Conservation (phyloP, 2,329 filamentous ascomycete genomes). For the Dothideomycetes sp. region DNA sequence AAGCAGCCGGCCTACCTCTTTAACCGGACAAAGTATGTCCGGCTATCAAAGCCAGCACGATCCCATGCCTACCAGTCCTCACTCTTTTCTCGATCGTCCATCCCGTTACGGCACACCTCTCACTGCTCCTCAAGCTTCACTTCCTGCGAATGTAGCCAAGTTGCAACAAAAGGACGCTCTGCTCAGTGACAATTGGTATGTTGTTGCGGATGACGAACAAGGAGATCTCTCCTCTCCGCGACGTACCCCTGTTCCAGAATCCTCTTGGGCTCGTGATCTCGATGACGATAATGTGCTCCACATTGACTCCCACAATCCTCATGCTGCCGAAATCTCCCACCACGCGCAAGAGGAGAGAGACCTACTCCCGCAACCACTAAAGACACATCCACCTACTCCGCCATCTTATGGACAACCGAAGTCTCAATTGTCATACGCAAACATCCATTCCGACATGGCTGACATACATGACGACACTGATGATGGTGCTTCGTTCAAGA, state of each 20-base stretch:
- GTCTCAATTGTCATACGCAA: too few relatives aligned
- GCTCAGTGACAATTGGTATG: conserved; percentile 38
- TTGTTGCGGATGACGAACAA: conserved; percentile 18
- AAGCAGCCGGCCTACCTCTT: neutral
- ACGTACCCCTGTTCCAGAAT: conserved; percentile 10
- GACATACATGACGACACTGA: too few relatives aligned
- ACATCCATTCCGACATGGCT: too few relatives aligned
- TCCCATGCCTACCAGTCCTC: conserved; percentile 8
- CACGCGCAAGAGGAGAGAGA: conserved; percentile 8
- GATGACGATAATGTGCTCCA: conserved; percentile 10
- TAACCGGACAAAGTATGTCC: neutral
- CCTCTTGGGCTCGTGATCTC: conserved; percentile 16
- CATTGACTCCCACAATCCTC: conserved; percentile 1
- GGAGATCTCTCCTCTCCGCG: conserved; percentile 16
- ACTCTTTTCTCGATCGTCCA: too few relatives aligned
- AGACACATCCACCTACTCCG: conserved; percentile 37
- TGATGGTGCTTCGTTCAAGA: too few relatives aligned
- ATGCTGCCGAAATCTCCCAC: conserved; percentile 5
- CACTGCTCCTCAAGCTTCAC: conserved; percentile 8
- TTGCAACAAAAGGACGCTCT: conserved; percentile 23
- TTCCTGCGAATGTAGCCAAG: conserved; percentile 12
- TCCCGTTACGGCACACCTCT: neutral
- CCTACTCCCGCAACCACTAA: conserved; percentile 29
- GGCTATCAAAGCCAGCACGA: conserved; percentile 3
- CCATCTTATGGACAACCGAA: conserved; percentile 17